Conservation (phyloP, 2,329 filamentous ascomycete species). For the Venturiaceae sp. region DNA sequence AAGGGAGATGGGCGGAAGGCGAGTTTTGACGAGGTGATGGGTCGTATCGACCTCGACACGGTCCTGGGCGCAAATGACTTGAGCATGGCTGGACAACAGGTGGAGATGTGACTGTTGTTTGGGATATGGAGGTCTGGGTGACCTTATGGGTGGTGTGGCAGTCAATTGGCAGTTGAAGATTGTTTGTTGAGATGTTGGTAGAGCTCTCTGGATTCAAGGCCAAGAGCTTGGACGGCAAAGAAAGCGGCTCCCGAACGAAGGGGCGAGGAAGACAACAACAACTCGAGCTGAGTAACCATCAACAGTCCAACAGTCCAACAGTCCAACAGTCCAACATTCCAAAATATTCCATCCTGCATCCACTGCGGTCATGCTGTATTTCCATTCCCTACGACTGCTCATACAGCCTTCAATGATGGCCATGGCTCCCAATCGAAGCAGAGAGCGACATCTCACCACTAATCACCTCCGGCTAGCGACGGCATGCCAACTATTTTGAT, state of each 20-base stretch:
- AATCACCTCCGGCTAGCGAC: background rate
- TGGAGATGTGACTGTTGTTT: background rate
- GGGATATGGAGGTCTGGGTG: background rate
- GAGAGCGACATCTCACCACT: background rate
- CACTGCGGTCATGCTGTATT: no score
- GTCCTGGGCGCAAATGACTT: conserved; percentile 2
- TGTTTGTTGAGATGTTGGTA: background rate
- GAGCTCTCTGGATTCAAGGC: background rate
- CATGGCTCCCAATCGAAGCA: no score
- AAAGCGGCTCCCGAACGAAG: background rate
- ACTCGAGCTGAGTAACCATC: no score
- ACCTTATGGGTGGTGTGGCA: no score
- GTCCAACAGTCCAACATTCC: background rate
- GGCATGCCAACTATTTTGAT: background rate
- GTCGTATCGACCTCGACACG: background rate
- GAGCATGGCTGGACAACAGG: background rate
- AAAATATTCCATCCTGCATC: no score
- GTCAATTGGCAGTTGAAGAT: background rate
- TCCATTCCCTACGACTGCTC: background rate
- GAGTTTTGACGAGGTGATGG: background rate
- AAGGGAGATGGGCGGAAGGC: conserved; percentile 6
- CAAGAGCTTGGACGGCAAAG: background rate
- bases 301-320: background rate
- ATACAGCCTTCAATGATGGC: background rate
- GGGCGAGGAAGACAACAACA: background rate